Evolutionary conservation across 495 filamentous ascomycete species (phyloP), one percentile per base, ranked within the genome.

Genomic region (Lindgomyces ingoldianus): DNA sequence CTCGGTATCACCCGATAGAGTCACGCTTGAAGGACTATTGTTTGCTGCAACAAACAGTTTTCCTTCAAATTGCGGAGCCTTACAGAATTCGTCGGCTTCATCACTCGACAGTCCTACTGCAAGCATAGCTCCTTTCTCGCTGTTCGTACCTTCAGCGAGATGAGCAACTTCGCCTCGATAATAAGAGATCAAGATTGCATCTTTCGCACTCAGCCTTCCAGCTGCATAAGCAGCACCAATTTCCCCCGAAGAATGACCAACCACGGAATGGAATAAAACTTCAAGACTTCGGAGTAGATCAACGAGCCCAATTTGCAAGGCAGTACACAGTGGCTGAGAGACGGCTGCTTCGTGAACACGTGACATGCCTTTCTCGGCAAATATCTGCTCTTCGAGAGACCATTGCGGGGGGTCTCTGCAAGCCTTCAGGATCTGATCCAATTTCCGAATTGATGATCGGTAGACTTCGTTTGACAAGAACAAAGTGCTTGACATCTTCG

Each of bases 141-240:
- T 19, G n/a, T 19, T 45, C 2, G 46, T 12, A 2, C 24, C 12
- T 30, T n/a, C 39, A 12, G 26, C 39, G 21, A 46, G 42, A 29
- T 36, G 8, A 4, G 18, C 12, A 11, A 44, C 16, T 6, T 16
- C 14, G 11, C 62, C 78, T 3, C 80, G 71, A 42, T 74, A 78
- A 49, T 75, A 82, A 1, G 78, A 74, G 39, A 74, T 50, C 0
- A 60, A 54, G 12, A 78, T 77, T 1, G 80, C 83, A 71, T 75
- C 81, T 67, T 53, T 58, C 12, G 74, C 68, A 22, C 16, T 12
- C 14, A 66, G 24, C n/a, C 8, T 47, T 19, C 57, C 46, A 45
- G 56, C 55, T 1, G 62, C 62, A 22, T 59, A 57, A 3, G 62
- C 62, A 8, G 62, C 62, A 29, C 45, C 62, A 4, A 66, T 66